phyloP scores from a whole-genome alignment of 306 rosid species.

The Fragaria iinumae region DNA sequence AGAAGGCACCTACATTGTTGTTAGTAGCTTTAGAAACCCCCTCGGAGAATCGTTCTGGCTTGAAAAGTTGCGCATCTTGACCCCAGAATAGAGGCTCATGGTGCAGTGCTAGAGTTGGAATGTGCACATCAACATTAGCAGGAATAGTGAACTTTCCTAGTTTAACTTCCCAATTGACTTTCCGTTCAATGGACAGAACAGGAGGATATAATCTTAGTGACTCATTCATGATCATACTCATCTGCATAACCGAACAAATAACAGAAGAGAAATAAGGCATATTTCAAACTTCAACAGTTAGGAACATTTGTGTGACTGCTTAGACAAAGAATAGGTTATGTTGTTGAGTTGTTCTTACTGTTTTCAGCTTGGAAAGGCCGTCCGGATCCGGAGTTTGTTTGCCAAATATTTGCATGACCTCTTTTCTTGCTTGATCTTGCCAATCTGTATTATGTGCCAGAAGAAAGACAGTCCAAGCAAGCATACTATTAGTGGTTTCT shows the following conservation, averaged over 20 bases:
- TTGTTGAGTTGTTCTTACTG: conserved; percentile 8
- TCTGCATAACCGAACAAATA: neutral
- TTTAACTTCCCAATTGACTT: conserved; percentile 18
- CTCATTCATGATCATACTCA: conserved; percentile 29
- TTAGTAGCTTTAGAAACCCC: conserved; percentile 23
- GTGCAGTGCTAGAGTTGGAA: conserved; percentile 15
- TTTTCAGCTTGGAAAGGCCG: conserved; percentile 20
- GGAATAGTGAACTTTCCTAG: conserved; percentile 24
- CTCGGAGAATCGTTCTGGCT: conserved; percentile 30
- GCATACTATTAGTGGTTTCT: conserved; percentile 24
- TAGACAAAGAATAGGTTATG: neutral
- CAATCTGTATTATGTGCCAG: conserved; percentile 27
- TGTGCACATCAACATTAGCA: conserved; percentile 7
- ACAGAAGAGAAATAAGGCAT: neutral
- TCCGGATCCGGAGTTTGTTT: conserved; percentile 12
- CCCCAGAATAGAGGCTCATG: conserved; percentile 34
- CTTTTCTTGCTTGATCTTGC: conserved; percentile 33
- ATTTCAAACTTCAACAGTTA: neutral
- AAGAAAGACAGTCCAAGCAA: conserved; percentile 31
- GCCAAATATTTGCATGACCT: conserved; percentile 28
- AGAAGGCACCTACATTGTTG: conserved; percentile 18
- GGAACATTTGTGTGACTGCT: neutral
- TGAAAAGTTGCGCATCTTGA: conserved; percentile 26
- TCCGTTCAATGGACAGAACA: neutral
- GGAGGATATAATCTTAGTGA: conserved; percentile 31